These are phyloP conservation scores for Saccharum spontaneum DNA, from an alignment of 176 grass and related monocot genomes.

Conservation along the genomic window DNA sequence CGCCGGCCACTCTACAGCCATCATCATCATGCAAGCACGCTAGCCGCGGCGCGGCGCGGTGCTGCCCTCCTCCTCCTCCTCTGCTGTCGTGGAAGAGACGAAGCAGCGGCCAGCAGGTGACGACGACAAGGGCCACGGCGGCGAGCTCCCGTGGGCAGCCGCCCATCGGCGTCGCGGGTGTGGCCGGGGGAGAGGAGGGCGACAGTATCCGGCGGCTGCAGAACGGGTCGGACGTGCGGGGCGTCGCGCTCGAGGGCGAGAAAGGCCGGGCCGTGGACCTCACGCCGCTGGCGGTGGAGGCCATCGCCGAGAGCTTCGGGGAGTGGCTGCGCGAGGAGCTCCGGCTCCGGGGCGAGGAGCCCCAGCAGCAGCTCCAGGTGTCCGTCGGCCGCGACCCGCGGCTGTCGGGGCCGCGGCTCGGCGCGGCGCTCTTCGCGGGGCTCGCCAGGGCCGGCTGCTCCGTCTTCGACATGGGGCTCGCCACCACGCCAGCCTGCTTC, in stretches of 20 bases:
- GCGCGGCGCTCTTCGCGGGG: conserved; percentile 63
- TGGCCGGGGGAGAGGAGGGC: conserved; percentile 10
- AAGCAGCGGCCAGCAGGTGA: neutral
- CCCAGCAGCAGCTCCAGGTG: conserved; percentile 30
- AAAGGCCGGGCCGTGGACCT: conserved; percentile 71
- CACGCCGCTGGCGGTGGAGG: conserved; percentile 67
- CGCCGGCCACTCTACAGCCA: conserved; percentile 28
- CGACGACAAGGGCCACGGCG: neutral
- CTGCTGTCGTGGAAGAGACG: neutral
- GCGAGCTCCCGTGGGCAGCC: neutral
- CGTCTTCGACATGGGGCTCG: conserved; percentile 78
- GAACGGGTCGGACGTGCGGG: conserved; percentile 81
- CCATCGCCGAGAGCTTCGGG: conserved; percentile 74
- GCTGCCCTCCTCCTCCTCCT: neutral
- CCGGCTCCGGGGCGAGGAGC: neutral
- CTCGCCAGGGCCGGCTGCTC: conserved; percentile 65
- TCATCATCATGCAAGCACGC: conserved; percentile 26
- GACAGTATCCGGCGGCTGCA: conserved; percentile 64
- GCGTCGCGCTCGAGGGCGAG: conserved; percentile 80
- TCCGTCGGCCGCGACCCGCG: conserved; percentile 76
- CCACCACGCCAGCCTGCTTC: conserved; percentile 88
- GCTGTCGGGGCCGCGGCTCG: conserved; percentile 49
- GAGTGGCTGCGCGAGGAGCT: conserved; percentile 65
- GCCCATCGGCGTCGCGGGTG: too few relatives aligned
- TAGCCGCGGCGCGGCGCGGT: neutral